Conservation (phyloP, 2,329 filamentous ascomycete species). For the Xylaria sp. region DNA sequence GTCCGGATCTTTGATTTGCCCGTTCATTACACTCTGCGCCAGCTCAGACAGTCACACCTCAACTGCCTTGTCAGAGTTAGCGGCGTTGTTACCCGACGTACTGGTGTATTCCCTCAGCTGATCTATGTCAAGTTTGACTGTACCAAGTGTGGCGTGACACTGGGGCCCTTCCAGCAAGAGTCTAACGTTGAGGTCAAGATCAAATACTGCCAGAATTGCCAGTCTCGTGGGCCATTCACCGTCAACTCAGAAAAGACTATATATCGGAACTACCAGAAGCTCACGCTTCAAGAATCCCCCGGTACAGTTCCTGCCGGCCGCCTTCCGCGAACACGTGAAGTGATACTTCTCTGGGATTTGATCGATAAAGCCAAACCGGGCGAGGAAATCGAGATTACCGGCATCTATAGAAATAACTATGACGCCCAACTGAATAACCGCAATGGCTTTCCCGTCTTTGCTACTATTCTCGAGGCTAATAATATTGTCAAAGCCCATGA, state of each 20-base stretch:
- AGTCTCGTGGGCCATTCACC: slow-evolving; percentile 93
- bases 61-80: slow-evolving; percentile 96
- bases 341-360: slow-evolving; percentile 95
- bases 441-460: slow-evolving; percentile 98
- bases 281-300: slow-evolving; percentile 96
- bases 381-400: slow-evolving; percentile 96
- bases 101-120: slow-evolving; percentile 95
- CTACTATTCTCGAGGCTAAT: slow-evolving; percentile 96
- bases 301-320: slow-evolving; percentile 96
- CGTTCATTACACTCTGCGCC: slow-evolving; percentile 92
- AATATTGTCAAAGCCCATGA: slow-evolving; percentile 97
- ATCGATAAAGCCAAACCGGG: slow-evolving; percentile 97
- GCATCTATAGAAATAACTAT: slow-evolving; percentile 98
- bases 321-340: slow-evolving; percentile 90
- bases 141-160: slow-evolving; percentile 87
- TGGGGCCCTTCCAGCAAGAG: slow-evolving; percentile 97
- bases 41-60: slow-evolving; percentile 92
- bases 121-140: slow-evolving; percentile 99
- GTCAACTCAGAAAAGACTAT: slow-evolving; percentile 98
- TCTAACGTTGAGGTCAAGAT: slow-evolving; percentile 97
- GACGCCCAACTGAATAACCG: slow-evolving; percentile 98
- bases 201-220: slow-evolving; percentile 95
- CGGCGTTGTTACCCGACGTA: slow-evolving; percentile 93
- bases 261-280: slow-evolving; percentile 98
- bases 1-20: slow-evolving; percentile 96